Evolutionary conservation across 1,139 yeast species (phyloP), one percentile per base, ranked within the genome.

Genomic region (Blastobotrys indianensis): DNA sequence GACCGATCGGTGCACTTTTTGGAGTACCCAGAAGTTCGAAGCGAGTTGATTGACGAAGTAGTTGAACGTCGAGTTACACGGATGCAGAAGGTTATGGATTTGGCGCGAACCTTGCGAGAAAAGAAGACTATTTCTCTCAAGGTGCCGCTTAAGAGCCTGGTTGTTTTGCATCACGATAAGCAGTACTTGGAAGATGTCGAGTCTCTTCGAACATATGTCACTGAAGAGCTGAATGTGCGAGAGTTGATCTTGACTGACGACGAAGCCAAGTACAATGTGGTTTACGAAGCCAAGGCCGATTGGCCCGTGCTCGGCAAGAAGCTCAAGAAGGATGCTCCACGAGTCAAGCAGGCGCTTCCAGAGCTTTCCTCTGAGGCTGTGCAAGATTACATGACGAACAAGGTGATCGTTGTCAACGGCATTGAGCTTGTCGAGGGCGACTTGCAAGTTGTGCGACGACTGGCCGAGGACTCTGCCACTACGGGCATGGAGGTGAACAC

Each of bases 301-400:
- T 94, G 99, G 99, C 95, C 97, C 45, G 87, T 88, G 13, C 77
- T 94, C 57, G 99, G 99, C 71, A 92, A 92, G 77, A 92, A 92
- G 69, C 79, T 94, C 67, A 90, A 90, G 79, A 82, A 82, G 65
- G 97, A 90, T 61, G 94, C 86, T 54, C 87, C 85, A 72, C 84
- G 79, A 66, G 98, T 94, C 51, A 92, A 92, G 76, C 94, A 83
- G 62, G 97, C 94, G 23, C 76, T 94, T 58, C 97, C 97, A 54
- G 65, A 65, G 15, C 78, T 94, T 45, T 68, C 92, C 29, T 84
- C 96, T 16, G 85, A 74, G 16, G 88, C 87, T 50, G 97, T 92
- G 43, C 86, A 85, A 69, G 67, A 71, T 33, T 94, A 83, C 65
- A 74, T 92, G 53, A 69, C 74, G 48, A 69, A 80, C 37, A 95